A percentile compares a stretch with the other conserved stretches of the same genome.
These are phyloP conservation scores for Fusarium papillatum DNA, from an alignment of 2,329 filamentous ascomycete species.

Conservation along the genomic window DNA sequence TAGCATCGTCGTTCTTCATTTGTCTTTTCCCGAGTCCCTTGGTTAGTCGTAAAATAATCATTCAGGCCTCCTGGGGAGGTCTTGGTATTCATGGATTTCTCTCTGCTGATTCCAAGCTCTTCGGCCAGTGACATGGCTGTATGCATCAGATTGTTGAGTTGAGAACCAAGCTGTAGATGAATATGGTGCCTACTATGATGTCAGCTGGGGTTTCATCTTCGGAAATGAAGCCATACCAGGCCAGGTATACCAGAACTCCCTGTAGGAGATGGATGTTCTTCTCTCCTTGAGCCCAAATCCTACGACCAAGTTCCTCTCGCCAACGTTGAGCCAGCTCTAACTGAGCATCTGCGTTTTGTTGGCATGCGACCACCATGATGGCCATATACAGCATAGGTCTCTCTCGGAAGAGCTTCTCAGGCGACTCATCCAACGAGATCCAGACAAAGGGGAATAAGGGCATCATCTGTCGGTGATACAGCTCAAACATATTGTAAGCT, in stretches of 20 bases:
- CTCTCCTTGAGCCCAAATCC: slow-evolving; percentile 15
- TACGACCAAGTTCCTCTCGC: slow-evolving; percentile 14
- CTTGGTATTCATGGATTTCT: background rate
- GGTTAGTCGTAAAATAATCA: background rate
- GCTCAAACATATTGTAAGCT: slow-evolving; percentile 12
- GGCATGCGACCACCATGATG: slow-evolving; percentile 20
- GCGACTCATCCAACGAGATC: background rate
- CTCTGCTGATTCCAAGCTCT: slow-evolving; percentile 13
- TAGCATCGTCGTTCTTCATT: slow-evolving; percentile 10
- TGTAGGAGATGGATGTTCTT: slow-evolving; percentile 14
- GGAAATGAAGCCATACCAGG: slow-evolving; percentile 1
- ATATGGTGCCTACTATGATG: slow-evolving; percentile 10
- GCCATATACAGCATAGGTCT: slow-evolving; percentile 21
- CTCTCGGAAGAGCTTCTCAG: background rate
- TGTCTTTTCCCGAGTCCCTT: background rate
- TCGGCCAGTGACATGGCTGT: slow-evolving; percentile 14
- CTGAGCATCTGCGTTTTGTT: slow-evolving; percentile 5
- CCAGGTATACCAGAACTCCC: slow-evolving; percentile 5
- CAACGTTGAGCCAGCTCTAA: slow-evolving; percentile 13
- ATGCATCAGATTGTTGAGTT: slow-evolving; percentile 21
- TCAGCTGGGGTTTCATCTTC: background rate
- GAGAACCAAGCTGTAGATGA: slow-evolving; percentile 10
- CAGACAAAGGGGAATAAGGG: slow-evolving; percentile 18
- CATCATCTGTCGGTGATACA: slow-evolving; percentile 17
- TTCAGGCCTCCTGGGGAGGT: background rate